Conservation (phyloP, 768 basidiomycete species). For the Coprinellus aureogranulatus region DNA sequence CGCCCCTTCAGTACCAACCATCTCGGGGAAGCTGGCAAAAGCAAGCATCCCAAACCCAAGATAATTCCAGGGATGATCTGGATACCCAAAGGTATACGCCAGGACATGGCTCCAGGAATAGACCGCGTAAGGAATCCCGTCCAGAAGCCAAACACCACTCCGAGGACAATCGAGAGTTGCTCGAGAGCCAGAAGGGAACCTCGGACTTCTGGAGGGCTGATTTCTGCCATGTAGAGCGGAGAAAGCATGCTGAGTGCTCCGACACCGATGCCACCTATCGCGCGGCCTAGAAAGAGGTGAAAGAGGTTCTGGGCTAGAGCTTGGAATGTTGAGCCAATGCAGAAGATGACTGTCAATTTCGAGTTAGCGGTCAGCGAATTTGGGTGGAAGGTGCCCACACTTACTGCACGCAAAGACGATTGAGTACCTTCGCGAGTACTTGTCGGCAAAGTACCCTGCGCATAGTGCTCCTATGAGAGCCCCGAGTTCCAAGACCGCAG, state of each 20-base stretch:
- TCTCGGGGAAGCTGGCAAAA: slow-evolving; percentile 63
- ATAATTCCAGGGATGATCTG: slow-evolving; percentile 70
- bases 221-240: slow-evolving; percentile 82
- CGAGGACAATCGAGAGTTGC: slow-evolving; percentile 77
- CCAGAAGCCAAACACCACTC: slow-evolving; percentile 84
- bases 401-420: slow-evolving; percentile 69
- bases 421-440: slow-evolving; percentile 61
- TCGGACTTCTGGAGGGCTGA: slow-evolving; percentile 75
- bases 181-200: slow-evolving; percentile 79
- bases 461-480: slow-evolving; percentile 72
- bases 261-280: slow-evolving; percentile 78
- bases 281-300: slow-evolving; percentile 66
- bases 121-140: slow-evolving; percentile 68
- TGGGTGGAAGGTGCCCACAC: slow-evolving; percentile 17
- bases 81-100: slow-evolving; percentile 73
- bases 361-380: background rate
- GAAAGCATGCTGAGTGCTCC: slow-evolving; percentile 78
- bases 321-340: slow-evolving; percentile 70
- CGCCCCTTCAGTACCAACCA: slow-evolving; percentile 55
- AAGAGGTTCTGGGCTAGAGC: slow-evolving; percentile 52
- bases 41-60: slow-evolving; percentile 58
- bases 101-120: slow-evolving; percentile 67
- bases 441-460: slow-evolving; percentile 68
- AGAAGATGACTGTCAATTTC: slow-evolving; percentile 56
- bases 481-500: slow-evolving; percentile 75